Conservation (phyloP, 768 basidiomycete species). For the Tylopilus rubrobrunneus region DNA sequence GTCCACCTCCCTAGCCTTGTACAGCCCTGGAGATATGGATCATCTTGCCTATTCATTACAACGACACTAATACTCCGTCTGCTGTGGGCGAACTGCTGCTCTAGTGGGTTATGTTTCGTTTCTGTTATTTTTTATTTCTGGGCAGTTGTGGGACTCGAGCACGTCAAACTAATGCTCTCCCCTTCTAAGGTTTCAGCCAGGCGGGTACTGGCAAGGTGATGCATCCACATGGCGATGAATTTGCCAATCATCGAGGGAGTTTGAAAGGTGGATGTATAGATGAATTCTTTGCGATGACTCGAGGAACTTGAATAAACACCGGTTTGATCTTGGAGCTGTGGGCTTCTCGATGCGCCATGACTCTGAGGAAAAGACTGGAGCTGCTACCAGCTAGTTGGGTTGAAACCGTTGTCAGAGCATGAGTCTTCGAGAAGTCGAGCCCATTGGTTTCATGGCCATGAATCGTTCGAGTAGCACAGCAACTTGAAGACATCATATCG, state of each 20-base stretch:
- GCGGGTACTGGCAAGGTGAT: neutral
- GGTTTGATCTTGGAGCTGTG: no score
- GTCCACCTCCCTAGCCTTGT: conserved; percentile 29
- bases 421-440: no score
- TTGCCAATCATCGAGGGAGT: neutral
- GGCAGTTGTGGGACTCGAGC: neutral
- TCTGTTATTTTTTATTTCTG: no score
- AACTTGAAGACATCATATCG: no score
- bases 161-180: neutral
- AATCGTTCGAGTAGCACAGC: no score
- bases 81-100: conserved; percentile 25
- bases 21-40: conserved; percentile 23
- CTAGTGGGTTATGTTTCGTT: neutral
- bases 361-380: no score
- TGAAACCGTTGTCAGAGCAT: no score
- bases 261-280: neutral
- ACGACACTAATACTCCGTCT: conserved; percentile 25
- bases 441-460: no score
- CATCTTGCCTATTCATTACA: conserved; percentile 32
- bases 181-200: neutral
- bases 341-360: no score
- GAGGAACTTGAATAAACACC: no score
- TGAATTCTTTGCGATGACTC: neutral
- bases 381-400: no score
- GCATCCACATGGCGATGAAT: neutral